Base-by-base conservation (phyloP, 2,329 filamentous ascomycete species). In the Cordyceps cicadae region DNA sequence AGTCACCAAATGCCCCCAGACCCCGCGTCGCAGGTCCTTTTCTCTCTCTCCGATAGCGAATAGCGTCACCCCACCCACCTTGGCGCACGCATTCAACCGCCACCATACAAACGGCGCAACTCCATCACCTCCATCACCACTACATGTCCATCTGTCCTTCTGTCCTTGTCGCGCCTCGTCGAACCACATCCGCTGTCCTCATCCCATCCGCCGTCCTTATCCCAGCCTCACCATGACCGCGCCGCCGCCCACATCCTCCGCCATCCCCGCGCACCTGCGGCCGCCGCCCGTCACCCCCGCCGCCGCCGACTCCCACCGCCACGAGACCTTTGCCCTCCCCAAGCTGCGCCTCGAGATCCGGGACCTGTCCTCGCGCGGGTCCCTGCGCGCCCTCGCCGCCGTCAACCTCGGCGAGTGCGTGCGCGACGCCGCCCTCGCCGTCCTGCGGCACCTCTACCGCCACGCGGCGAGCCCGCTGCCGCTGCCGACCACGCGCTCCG, bases 381-480 rank as follows among this genome's bases (percentile, higher is more conserved):
- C 87, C 5, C 71, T 76, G 37, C 75, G 84, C 63, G 95, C 96
- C 73, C 83, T 96, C 62, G 72, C 75, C 56, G 76, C 85, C 45
- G 76, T 91, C 64, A 82, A 89, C 69, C 81, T 87, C 59, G 75
- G 84, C 43, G 75, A 78, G 19, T 81, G 87, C 56, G 77, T 96
- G 49, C 74, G 82, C 57, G 73, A 76, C 14, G 85, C 88, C 61
- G 81, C 92, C 37, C 72, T 80, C 54, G 81, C 83, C 64, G 90
- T 97, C 17, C 81, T 94, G 54, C 76, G 78, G 34, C 81, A 86
- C 29, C 85, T 97, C 34, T 97, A 97, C 72, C 67, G 69, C 50
- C 73, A 74, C 63, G 68, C 71, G 29, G 70, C 72, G 51, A 78
- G 77, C 41, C 75, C 74, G 57, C 3, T 24, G 24, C 3, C 4